A percentile compares a stretch with the other conserved stretches of the same genome.
Evolutionary conservation across 352 stramenopile genomes (phyloP).

Genomic region (Pythium aristosporum): DNA sequence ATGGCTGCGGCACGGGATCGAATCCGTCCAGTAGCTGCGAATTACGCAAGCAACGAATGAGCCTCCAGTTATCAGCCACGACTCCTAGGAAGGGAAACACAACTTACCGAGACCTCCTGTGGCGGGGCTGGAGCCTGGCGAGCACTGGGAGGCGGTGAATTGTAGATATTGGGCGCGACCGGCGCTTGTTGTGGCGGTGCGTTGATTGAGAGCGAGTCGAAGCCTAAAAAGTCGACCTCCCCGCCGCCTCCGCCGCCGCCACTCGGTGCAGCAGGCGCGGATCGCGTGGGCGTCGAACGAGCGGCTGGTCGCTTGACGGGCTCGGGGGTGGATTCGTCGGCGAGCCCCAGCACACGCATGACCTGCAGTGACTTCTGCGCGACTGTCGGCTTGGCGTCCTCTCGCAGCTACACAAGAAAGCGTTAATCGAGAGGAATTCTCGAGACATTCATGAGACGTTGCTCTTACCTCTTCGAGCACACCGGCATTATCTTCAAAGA

Average conservation of each 20-base stretch:
- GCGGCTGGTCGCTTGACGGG: conserved; percentile 16
- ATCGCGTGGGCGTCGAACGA: conserved; percentile 14
- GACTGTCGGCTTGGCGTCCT: conserved; percentile 78
- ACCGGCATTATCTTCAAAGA: conserved; percentile 84
- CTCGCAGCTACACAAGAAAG: conserved; percentile 40
- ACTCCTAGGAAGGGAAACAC: not conserved
- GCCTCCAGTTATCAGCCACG: not conserved
- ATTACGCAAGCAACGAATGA: not conserved
- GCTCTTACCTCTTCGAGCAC: conserved; percentile 68
- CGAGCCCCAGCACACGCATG: conserved; percentile 63
- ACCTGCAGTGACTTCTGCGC: conserved; percentile 75
- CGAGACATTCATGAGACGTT: not conserved
- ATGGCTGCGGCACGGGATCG: conserved; percentile 11
- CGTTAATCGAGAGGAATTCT: not conserved
- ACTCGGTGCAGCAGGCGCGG: conserved; percentile 20
- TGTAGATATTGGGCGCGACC: conserved; percentile 25
- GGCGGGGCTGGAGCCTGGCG: conserved; percentile 26
- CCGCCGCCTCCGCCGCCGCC: conserved; percentile 23
- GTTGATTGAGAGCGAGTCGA: conserved; percentile 58
- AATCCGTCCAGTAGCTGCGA: conserved; percentile 26
- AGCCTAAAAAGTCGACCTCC: conserved; percentile 78
- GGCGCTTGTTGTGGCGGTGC: conserved; percentile 12
- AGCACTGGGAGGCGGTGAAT: conserved; percentile 11
- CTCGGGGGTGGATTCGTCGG: conserved; percentile 41
- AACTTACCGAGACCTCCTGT: conserved; percentile 55